Conservation (phyloP, 768 basidiomycete genomes). For the Psilocybe subaeruginosa region DNA sequence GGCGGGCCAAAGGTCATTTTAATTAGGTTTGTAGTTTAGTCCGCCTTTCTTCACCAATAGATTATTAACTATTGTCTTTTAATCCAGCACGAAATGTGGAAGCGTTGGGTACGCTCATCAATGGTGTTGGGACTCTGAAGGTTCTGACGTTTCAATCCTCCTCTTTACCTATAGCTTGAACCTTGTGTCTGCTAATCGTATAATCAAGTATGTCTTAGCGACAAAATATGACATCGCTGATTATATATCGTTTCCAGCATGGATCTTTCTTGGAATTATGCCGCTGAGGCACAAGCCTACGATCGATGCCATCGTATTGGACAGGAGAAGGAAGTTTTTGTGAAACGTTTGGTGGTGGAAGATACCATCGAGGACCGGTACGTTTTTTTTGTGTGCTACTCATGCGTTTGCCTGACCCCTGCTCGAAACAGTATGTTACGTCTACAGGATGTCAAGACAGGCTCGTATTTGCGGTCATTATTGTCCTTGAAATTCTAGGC, state of each 20-base stretch:
- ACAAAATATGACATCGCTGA: not conserved
- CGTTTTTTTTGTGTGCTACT: slow-evolving; percentile 16
- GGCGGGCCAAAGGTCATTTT: slow-evolving; percentile 67
- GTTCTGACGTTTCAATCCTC: not conserved
- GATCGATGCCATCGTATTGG: slow-evolving; percentile 67
- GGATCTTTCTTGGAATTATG: slow-evolving; percentile 78
- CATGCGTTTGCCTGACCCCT: not conserved
- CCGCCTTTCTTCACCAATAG: not conserved
- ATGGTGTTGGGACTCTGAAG: not conserved
- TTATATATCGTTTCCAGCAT: slow-evolving; percentile 41
- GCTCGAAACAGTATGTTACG: slow-evolving; percentile 54
- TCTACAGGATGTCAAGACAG: slow-evolving; percentile 69
- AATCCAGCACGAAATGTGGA: slow-evolving; percentile 60
- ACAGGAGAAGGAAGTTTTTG: slow-evolving; percentile 68
- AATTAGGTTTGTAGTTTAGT: slow-evolving; percentile 49
- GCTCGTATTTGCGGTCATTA: slow-evolving; percentile 29
- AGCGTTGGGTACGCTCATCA: slow-evolving; percentile 54
- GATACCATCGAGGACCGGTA: slow-evolving; percentile 79
- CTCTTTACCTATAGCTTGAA: slow-evolving; percentile 43
- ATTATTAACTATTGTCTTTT: not conserved
- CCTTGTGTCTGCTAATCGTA: slow-evolving; percentile 67
- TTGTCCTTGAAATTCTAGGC: not conserved
- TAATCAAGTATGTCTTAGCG: slow-evolving; percentile 55
- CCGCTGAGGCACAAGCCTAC: slow-evolving; percentile 70
- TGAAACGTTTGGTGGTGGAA: slow-evolving; percentile 68